phyloP scores from a whole-genome alignment of 108 stramenopile genomes.

The Aurantiochytrium sp. region DNA sequence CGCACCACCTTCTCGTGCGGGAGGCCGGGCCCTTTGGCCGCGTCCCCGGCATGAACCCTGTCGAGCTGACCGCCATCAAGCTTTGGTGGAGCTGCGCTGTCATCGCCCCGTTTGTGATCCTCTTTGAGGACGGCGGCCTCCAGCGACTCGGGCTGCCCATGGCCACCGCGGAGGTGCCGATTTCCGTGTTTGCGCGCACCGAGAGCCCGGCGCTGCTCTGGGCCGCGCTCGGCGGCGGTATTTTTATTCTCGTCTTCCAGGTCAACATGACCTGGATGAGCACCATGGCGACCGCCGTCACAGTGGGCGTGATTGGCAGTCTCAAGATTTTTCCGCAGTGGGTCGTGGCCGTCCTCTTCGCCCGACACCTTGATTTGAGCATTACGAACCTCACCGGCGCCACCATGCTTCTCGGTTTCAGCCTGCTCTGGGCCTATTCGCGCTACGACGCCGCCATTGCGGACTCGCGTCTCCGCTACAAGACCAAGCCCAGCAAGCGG shows the following conservation, averaged over 20 bases:
- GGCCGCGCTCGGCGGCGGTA: conserved; percentile 38
- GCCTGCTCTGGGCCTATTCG: neutral
- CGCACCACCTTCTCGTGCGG: conserved; percentile 33
- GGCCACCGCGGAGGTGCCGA: neutral
- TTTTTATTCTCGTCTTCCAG: conserved; percentile 45
- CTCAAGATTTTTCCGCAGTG: conserved; percentile 51
- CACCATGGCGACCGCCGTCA: conserved; percentile 36
- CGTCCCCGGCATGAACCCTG: conserved; percentile 21
- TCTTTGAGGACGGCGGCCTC: conserved; percentile 31
- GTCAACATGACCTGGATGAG: conserved; percentile 47
- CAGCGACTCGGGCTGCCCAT: neutral
- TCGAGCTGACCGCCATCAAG: conserved; percentile 47
- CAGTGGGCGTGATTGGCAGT: conserved; percentile 47
- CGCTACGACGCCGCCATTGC: conserved; percentile 11
- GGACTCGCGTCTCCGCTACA: neutral
- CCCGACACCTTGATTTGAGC: neutral
- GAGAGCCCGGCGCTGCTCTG: neutral
- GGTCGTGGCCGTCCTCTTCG: conserved; percentile 35
- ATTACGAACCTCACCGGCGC: neutral
- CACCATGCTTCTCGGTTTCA: neutral
- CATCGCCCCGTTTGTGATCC: conserved; percentile 36
- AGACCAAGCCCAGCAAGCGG: neutral
- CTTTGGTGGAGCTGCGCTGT: conserved; percentile 28
- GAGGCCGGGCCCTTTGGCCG: conserved; percentile 33
- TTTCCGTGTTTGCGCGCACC: neutral